Conservation (phyloP, 306 rosid genomes). For the Prosopis cineraria region DNA sequence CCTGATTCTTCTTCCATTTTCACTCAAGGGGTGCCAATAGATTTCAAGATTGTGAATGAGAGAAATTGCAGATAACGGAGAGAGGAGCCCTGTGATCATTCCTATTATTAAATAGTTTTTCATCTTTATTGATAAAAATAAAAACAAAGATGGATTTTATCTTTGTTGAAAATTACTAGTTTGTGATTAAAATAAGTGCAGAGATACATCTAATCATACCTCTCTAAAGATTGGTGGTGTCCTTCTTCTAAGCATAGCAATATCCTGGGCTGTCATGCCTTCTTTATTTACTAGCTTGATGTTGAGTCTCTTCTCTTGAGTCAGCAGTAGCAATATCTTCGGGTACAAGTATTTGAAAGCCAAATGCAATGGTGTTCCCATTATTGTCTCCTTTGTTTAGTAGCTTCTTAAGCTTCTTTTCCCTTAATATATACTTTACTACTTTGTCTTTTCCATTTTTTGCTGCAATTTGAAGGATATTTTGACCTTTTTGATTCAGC, state of each 20-base stretch:
- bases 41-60: neutral
- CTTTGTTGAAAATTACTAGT: neutral
- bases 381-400: neutral
- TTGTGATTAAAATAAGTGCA: neutral
- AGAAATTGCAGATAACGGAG: neutral
- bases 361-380: conserved; percentile 1
- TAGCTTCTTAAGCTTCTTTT: neutral
- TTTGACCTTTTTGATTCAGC: neutral
- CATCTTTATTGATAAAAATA: neutral
- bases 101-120: neutral
- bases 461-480: neutral
- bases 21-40: neutral
- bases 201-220: neutral
- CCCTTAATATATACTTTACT: neutral
- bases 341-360: neutral
- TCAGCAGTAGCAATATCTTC: neutral
- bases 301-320: neutral
- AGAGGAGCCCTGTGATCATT: neutral
- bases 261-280: neutral
- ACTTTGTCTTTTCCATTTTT: neutral
- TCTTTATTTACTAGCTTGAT: neutral
- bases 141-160: neutral
- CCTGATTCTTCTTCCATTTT: neutral
- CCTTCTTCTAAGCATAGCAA: neutral
- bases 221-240: neutral